A percentile compares a stretch with the other conserved stretches of the same genome.
Conservation (phyloP, 805 yeast species). For the Candida palmyrensis region DNA sequence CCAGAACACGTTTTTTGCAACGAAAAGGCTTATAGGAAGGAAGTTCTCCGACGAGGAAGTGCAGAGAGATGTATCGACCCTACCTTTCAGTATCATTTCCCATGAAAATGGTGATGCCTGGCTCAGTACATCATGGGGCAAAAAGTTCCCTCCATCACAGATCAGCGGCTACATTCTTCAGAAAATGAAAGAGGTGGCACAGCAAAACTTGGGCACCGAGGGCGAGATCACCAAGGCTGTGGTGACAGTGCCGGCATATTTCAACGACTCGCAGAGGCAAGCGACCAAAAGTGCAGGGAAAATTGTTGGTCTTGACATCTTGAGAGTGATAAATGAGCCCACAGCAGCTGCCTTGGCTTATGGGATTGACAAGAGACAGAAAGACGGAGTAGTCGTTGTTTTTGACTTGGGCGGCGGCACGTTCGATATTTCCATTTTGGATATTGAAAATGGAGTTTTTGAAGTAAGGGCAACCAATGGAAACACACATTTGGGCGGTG, state of each 20-base stretch:
- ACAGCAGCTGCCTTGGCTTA: conserved; percentile 85
- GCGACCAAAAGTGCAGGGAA: conserved; percentile 80
- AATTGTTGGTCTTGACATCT: conserved; percentile 68
- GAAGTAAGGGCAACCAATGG: conserved; percentile 83
- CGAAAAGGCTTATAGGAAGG: conserved; percentile 77
- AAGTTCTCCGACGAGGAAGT: conserved; percentile 64
- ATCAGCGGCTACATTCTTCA: conserved; percentile 61
- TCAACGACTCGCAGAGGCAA: conserved; percentile 76
- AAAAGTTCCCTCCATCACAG: conserved; percentile 59
- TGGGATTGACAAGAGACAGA: conserved; percentile 54
- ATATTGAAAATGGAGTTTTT: conserved; percentile 75
- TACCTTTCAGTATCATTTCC: conserved; percentile 60
- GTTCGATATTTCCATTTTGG: conserved; percentile 73
- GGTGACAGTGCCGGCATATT: conserved; percentile 81
- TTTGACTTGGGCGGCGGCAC: conserved; percentile 87
- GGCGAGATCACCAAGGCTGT: conserved; percentile 57
- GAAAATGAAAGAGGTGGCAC: conserved; percentile 54
- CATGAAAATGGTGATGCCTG: conserved; percentile 67
- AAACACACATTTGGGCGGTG: conserved; percentile 82
- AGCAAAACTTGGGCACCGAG: conserved; percentile 6
- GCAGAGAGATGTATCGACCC: conserved; percentile 56
- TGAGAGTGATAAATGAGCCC: conserved; percentile 78
- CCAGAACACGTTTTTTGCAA: conserved; percentile 74
- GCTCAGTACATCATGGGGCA: conserved; percentile 45
- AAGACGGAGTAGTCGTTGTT: conserved; percentile 51